Evolutionary conservation across 2,329 filamentous ascomycete genomes (phyloP), one percentile per base, ranked within the genome.

Genomic region (Nothophaeocryptopus gaeumannii): DNA sequence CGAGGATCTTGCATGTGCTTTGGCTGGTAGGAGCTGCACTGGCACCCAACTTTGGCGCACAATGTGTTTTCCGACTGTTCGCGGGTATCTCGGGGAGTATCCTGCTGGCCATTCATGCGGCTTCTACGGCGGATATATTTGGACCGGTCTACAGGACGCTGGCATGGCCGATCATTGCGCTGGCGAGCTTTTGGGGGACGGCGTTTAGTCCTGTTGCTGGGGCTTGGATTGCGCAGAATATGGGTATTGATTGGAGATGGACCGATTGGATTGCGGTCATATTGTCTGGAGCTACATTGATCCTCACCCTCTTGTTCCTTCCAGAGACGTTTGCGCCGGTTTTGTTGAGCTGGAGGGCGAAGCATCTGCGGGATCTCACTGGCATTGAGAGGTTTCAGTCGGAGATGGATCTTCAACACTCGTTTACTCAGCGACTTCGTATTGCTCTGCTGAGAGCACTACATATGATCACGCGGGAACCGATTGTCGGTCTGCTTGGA

Each of bases 241-340:
- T 26, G 20, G 50, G 50, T 1, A 37, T 61, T 31, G 54, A 48
- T 39, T 72, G 64, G 63, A 51, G 69, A 29, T 74, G 70, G 68
- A 60, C 64, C 5, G 70, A 72, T 35, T 73, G 70, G 70, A 61
- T 71, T 8, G 56, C 61, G 5, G 46, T 63, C 14, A 54, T 62
- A 10, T 43, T 64, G 1, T 53, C 58, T 16, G 59, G 49, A 5
- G 41, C 52, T 16, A 53, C 63, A 2, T 47, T 62, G 8, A 26
- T 55, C 5, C 16, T 59, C 16, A 56, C 61, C 11, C n/a, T 77
- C 1, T 50, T 75, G 2, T 71, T 74, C 50, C 64, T 75, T 5
- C 76, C 74, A 3, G 76, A 79, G 61, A 78, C 75, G 0, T 78
- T 75, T 55, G 61, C 69, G 2, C 74, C 73, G 0, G 56, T 64